These are phyloP conservation scores for Diaporthe ampelina DNA, from an alignment of 2,329 filamentous ascomycete genomes.

Conservation along the genomic window DNA sequence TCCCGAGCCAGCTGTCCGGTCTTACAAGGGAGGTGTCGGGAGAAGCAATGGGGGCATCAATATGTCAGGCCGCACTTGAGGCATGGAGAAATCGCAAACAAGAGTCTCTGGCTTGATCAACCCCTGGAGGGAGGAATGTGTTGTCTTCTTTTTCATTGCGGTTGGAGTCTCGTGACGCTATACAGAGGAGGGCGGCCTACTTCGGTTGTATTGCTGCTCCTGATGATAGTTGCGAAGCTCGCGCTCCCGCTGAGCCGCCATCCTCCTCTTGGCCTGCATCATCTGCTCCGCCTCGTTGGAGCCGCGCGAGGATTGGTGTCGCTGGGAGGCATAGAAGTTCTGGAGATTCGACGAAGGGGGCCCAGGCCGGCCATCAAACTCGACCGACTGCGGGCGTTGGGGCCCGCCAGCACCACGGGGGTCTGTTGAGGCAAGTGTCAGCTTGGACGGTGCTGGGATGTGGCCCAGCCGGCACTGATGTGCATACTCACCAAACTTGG, in stretches of 20 bases:
- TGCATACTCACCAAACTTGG: constrained; percentile 70
- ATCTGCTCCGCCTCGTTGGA: constrained; percentile 95
- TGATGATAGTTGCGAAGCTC: constrained; percentile 99
- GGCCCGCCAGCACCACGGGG: constrained; percentile 39
- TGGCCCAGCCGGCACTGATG: constrained; percentile 48
- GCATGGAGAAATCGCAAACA: constrained; percentile 37
- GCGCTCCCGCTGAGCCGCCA: constrained; percentile 98
- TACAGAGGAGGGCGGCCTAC: constrained; percentile 87
- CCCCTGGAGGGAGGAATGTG: constrained; percentile 49
- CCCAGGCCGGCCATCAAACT: constrained; percentile 69
- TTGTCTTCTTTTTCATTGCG: constrained; percentile 54
- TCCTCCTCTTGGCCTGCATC: constrained; percentile 98
- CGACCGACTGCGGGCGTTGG: constrained; percentile 40
- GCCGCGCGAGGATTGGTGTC: constrained; percentile 88
- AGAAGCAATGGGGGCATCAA: constrained; percentile 41
- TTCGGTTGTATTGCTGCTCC: constrained; percentile 99
- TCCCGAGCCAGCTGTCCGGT: constrained; percentile 45
- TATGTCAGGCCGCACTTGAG: constrained; percentile 43
- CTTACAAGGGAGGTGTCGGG: constrained; percentile 45
- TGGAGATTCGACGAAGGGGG: constrained; percentile 79
- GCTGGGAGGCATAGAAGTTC: constrained; percentile 94
- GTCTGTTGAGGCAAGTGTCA: constrained; percentile 31
- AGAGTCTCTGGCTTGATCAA: constrained; percentile 42
- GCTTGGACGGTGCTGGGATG: constrained; percentile 45
- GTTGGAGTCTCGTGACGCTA: constrained; percentile 68